phyloP scores from a whole-genome alignment of 2,329 filamentous ascomycete species.

The Taxawa tesnikishii region DNA sequence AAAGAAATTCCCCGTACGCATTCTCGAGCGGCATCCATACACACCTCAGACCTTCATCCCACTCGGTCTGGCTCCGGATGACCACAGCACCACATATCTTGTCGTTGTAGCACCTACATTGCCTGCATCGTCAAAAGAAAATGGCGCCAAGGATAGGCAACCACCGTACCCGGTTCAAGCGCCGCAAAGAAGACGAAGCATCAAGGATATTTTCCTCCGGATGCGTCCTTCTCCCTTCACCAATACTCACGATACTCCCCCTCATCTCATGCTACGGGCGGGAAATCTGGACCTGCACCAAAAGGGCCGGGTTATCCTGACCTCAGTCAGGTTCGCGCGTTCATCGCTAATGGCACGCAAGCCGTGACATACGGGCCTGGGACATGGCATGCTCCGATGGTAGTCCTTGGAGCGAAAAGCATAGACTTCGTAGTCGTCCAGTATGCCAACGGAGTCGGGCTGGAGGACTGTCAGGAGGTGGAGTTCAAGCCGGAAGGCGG shows the following conservation, averaged over 20 bases:
- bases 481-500: conserved; percentile 26
- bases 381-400: conserved; percentile 97
- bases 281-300: conserved; percentile 12
- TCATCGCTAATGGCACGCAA: conserved; percentile 64
- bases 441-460: conserved; percentile 67
- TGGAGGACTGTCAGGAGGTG: conserved; percentile 84
- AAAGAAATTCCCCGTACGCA: conserved; percentile 49
- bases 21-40: conserved; percentile 86
- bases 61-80: conserved; percentile 43
- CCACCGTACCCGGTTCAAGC: conserved; percentile 30
- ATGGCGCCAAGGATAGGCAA: conserved; percentile 16
- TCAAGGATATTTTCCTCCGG: conserved; percentile 28
- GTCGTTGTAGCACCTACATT: conserved; percentile 80
- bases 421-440: conserved; percentile 86
- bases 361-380: conserved; percentile 86
- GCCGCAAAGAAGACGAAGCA: conserved; percentile 11
- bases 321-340: conserved; percentile 56
- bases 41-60: conserved; percentile 91
- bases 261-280: conserved; percentile 7
- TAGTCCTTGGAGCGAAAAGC: conserved; percentile 57
- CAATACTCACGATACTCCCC: conserved; percentile 30
- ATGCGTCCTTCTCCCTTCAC: conserved; percentile 35
- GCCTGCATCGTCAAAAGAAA: conserved; percentile 22
- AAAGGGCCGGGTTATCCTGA: conserved; percentile 55
- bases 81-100: conserved; percentile 49